Evolutionary conservation across 305 asterid species (phyloP), one percentile per base, ranked within the genome.

Genomic region (Coffea humblotiana): DNA sequence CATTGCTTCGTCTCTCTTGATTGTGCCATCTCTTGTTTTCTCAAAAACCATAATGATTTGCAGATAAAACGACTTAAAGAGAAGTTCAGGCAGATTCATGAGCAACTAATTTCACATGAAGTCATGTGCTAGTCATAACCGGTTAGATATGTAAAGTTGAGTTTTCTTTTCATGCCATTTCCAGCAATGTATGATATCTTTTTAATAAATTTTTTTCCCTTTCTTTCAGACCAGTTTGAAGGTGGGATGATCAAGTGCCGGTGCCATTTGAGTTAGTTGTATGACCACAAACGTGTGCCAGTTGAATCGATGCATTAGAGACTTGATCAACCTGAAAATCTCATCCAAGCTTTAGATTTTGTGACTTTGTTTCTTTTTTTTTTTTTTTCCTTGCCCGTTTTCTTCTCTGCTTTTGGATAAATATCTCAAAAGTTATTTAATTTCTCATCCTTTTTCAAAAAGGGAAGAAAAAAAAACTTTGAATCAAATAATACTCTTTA

Each of bases 21-120:
- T 51, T 72, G 49, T 56, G 54, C 16, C 6, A 29, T 68, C 79
- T 47, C 47, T 51, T 51, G 70, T 73, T 72, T 74, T 82, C 67
- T 77, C 76, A 78, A 81, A 35, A 73, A 23, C 11, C 40, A 64
- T 56, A 83, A 48, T 78, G 43, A 63, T 82, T 23, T 86, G 86
- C 97, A 92, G 99, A 88, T 92, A 84, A 93, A 91, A 81, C 88
- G 87, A 89, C 97, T 95, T 52, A 92, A 89, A 81, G 98, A 90
- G 82, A 95, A 95, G 87, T 94, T 92, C 85, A 90, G 95, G 82
- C 88, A 86, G 83, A 88, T 95, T 85, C 95, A 93, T 15, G 92
- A 82, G 83, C 97, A 93, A 73, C 92, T 95, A 64, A 83, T 78
- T 85, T 87, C 92, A 68, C 86, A 76, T 72, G 86, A 89, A 84